phyloP scores from a whole-genome alignment of 331 rosid genomes.

The Acacia pycnantha region DNA sequence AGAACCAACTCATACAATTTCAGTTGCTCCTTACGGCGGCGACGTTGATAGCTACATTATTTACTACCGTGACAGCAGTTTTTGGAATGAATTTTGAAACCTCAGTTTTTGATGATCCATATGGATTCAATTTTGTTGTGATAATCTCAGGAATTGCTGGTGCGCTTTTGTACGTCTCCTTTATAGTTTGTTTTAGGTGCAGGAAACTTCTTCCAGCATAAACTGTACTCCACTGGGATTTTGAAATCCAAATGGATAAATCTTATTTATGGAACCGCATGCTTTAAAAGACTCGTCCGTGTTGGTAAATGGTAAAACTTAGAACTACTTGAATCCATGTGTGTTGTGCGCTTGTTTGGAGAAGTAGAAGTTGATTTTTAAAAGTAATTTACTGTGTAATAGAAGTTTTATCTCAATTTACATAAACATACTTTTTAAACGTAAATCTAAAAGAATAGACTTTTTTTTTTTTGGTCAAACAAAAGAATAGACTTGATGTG shows the following conservation, averaged over 20 bases:
- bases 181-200: constrained; percentile 64
- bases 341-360: no score
- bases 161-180: constrained; percentile 49
- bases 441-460: no score
- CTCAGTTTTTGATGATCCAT: constrained; percentile 53
- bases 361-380: no score
- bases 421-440: no score
- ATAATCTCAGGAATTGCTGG: constrained; percentile 50
- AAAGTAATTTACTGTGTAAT: no score
- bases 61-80: constrained; percentile 77
- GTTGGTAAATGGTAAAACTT: constrained; percentile 5
- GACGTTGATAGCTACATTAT: constrained; percentile 73
- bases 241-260: constrained; percentile 19
- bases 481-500: neutral
- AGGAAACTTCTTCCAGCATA: constrained; percentile 66
- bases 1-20: constrained; percentile 86
- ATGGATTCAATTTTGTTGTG: constrained; percentile 64
- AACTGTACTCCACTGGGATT: constrained; percentile 8
- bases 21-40: constrained; percentile 94
- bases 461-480: no score
- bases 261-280: constrained; percentile 7
- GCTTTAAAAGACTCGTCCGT: neutral
- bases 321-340: no score
- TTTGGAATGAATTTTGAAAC: constrained; percentile 83
- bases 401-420: no score